phyloP scores from a whole-genome alignment of 2,329 filamentous ascomycete species.

The Thyridium curvatum region DNA sequence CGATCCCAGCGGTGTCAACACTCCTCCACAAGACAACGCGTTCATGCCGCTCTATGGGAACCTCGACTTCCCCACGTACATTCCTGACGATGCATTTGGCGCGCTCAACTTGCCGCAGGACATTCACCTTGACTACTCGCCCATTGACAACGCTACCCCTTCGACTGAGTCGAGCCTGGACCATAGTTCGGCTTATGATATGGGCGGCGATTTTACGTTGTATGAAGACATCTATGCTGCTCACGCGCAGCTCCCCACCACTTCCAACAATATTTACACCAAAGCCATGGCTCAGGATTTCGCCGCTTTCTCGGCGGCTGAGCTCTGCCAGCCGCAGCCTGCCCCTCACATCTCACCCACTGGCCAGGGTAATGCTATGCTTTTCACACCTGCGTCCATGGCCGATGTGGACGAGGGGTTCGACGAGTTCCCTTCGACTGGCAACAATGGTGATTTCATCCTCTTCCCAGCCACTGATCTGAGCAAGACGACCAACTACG shows the following conservation, averaged over 20 bases:
- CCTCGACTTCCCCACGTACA: constrained; percentile 44
- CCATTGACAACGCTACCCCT: constrained; percentile 45
- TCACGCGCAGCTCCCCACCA: constrained; percentile 49
- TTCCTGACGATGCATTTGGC: constrained; percentile 39
- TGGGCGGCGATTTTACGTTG: constrained; percentile 53
- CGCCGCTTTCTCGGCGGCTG: constrained; percentile 26
- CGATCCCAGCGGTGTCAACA: constrained; percentile 47
- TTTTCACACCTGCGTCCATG: constrained; percentile 60
- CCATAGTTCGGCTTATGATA: constrained; percentile 52
- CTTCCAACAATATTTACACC: constrained; percentile 32
- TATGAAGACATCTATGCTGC: constrained; percentile 59
- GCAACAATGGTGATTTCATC: constrained; percentile 54
- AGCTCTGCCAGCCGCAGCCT: constrained; percentile 30
- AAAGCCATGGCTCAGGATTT: constrained; percentile 39
- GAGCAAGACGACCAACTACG: constrained; percentile 32
- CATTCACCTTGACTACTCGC: constrained; percentile 36
- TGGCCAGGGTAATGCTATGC: constrained; percentile 62
- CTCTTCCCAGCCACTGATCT: constrained; percentile 44
- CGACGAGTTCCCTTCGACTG: constrained; percentile 41
- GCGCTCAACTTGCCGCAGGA: constrained; percentile 30
- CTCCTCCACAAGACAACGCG: constrained; percentile 48
- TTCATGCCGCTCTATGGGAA: constrained; percentile 25
- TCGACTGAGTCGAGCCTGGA: constrained; percentile 33
- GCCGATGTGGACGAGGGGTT: constrained; percentile 60
- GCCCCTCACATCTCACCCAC: constrained; percentile 59